Conservation (phyloP, 2,329 filamentous ascomycete species). For the Penicillium vulpinum region DNA sequence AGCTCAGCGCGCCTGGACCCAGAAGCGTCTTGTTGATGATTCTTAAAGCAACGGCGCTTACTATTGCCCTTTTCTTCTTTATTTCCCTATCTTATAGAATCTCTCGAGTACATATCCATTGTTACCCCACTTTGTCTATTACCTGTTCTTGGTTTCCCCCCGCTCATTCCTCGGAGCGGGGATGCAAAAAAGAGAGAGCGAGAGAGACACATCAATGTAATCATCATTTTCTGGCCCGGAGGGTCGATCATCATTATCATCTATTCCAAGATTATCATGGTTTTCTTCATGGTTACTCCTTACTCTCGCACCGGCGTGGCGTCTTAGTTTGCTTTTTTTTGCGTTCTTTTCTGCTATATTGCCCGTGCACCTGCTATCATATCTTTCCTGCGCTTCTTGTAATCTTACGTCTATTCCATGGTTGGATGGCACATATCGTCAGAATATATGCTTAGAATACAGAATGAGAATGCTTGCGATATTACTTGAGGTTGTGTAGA, state of each 20-base stretch:
- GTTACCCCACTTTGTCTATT: slow-evolving; percentile 3
- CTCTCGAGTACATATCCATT: slow-evolving; percentile 10
- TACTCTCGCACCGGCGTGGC: neutral
- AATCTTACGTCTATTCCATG: neutral
- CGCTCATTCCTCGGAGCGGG: neutral
- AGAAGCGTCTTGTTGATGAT: slow-evolving; percentile 50
- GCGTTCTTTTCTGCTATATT: neutral
- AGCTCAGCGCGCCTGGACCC: slow-evolving; percentile 53
- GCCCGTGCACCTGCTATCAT: neutral
- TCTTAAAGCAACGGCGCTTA: slow-evolving; percentile 20
- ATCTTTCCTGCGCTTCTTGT: neutral
- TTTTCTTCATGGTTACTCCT: neutral
- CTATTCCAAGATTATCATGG: neutral
- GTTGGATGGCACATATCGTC: neutral
- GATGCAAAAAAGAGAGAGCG: slow-evolving; percentile 2
- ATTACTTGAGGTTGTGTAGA: neutral
- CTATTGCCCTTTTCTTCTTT: neutral
- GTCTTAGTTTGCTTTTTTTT: neutral
- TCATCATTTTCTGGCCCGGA: neutral
- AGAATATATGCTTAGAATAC: neutral
- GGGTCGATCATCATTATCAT: neutral
- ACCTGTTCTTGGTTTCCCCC: neutral
- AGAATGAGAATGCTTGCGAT: neutral
- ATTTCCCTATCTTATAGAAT: slow-evolving; percentile 3
- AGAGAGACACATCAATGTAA: slow-evolving; percentile 6